A percentile compares a stretch with the other conserved stretches of the same genome.
Evolutionary conservation across 1,139 yeast genomes (phyloP).

Genomic region (Suhomyces anneliseae): DNA sequence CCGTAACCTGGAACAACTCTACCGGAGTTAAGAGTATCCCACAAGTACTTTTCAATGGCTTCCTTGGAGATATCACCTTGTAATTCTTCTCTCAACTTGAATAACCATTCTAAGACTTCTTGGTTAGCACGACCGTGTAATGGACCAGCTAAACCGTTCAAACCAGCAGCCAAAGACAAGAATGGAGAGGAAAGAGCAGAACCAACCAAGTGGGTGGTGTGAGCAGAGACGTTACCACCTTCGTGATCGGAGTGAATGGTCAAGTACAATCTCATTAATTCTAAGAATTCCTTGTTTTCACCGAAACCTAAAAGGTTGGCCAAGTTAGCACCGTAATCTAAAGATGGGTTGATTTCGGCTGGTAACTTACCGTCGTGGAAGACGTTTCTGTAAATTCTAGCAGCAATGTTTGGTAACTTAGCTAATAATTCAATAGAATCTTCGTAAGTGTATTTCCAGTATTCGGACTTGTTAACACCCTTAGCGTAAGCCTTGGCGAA

Average conservation of each 20-base stretch:
- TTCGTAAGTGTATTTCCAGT: constrained; percentile 93
- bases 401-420: constrained; percentile 88
- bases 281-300: constrained; percentile 75
- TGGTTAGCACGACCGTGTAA: constrained; percentile 98
- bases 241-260: constrained; percentile 97
- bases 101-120: constrained; percentile 93
- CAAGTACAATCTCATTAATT: constrained; percentile 88
- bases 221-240: constrained; percentile 98
- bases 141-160: constrained; percentile 98
- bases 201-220: constrained; percentile 95
- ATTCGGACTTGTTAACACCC: constrained; percentile 83
- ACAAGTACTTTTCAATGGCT: constrained; percentile 82
- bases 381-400: constrained; percentile 88
- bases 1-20: constrained; percentile 98
- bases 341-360: constrained; percentile 58
- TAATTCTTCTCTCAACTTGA: constrained; percentile 75
- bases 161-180: constrained; percentile 90
- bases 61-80: constrained; percentile 71
- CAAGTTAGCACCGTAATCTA: constrained; percentile 92
- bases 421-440: constrained; percentile 88
- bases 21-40: constrained; percentile 89
- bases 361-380: constrained; percentile 85
- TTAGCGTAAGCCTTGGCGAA: constrained; percentile 89
- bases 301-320: constrained; percentile 84
- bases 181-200: constrained; percentile 93